Base-by-base conservation (phyloP, 225 moss, liverwort and hornwort genomes). In the Neckera pumila region DNA sequence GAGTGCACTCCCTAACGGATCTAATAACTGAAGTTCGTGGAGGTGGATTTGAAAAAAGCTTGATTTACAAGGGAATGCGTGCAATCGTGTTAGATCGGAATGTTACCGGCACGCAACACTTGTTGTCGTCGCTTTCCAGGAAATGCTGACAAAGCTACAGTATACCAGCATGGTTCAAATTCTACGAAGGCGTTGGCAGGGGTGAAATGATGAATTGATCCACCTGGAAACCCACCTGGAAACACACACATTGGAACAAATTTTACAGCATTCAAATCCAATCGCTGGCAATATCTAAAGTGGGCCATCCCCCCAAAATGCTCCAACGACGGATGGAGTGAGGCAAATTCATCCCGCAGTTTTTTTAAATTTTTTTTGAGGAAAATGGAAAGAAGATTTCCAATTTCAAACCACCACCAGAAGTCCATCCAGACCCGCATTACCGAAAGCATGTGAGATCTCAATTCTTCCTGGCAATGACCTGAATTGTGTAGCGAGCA, bases 341-440 rank as follows among this genome's bases (percentile, higher is more conserved):
- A 58, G 18, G 40, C 59, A 28, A 79, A 27, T 28, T n/a, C 36
- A 54, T 77, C 34, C 23, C 5, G 36, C 77, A 54, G 36, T 57
- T 57, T 57, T 22, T 6, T 9, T 9, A 2, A 3, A 5, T 4
- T 11, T 11, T 22, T 13, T 40, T 17, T 7, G 10, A 38, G 38
- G 26, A 78, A 45, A 57, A 26, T 57, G 78, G 17, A n/a, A 26
- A 78, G n/a, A 78, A 78, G 25, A n/a, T 56, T 78, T 40, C 17
- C 40, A 59, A 59, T 59, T 59, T 28, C 18, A 7, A 58, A 28
- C 27, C 38, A 28, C 27, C 38, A 58, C 11, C 79, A 38, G 11
- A 54, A 3, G 6, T 36, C 14, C 9, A 0, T 34, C 54, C 11
- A 38, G 54, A 36, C 9, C 22, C 1, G n/a, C 11, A 1, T 0